phyloP scores from a whole-genome alignment of 768 basidiomycete species.

The Tremella fuciformis region DNA sequence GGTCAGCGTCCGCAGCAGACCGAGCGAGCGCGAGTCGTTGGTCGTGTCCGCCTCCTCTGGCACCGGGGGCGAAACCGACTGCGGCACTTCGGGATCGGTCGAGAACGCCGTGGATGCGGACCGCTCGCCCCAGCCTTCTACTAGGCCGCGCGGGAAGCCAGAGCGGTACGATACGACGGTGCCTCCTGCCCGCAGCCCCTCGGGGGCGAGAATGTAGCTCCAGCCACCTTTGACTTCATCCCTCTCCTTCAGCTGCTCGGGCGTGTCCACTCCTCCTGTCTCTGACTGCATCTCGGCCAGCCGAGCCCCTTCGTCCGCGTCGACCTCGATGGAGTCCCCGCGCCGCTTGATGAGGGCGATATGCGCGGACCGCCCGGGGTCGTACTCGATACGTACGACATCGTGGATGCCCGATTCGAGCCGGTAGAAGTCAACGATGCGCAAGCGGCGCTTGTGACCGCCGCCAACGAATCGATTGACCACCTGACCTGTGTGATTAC shows the following conservation, averaged over 20 bases:
- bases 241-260: slow-evolving; percentile 13
- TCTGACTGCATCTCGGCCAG: slow-evolving; percentile 19
- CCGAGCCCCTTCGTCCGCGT: slow-evolving; percentile 24
- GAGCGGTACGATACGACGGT: slow-evolving; percentile 77
- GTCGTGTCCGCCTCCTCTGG: not conserved
- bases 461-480: slow-evolving; percentile 87
- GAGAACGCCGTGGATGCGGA: slow-evolving; percentile 4
- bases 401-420: slow-evolving; percentile 76
- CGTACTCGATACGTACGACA: slow-evolving; percentile 93
- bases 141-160: slow-evolving; percentile 74
- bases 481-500: slow-evolving; percentile 77
- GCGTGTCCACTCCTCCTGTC: slow-evolving; percentile 1
- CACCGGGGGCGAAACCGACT: slow-evolving; percentile 19
- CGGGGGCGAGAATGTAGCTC: slow-evolving; percentile 90
- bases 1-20: slow-evolving; percentile 76
- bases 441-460: slow-evolving; percentile 81
- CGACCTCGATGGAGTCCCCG: slow-evolving; percentile 54
- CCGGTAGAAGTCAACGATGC: slow-evolving; percentile 80
- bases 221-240: slow-evolving; percentile 55
- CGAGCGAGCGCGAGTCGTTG: slow-evolving; percentile 62
- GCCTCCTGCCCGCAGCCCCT: slow-evolving; percentile 83
- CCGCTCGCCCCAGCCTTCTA: slow-evolving; percentile 55
- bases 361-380: slow-evolving; percentile 88
- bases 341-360: slow-evolving; percentile 80
- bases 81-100: slow-evolving; percentile 28